A percentile compares a stretch with the other conserved stretches of the same genome.
Evolutionary conservation across 2,329 filamentous ascomycete species (phyloP).

Genomic region (Akanthomyces lecanii): DNA sequence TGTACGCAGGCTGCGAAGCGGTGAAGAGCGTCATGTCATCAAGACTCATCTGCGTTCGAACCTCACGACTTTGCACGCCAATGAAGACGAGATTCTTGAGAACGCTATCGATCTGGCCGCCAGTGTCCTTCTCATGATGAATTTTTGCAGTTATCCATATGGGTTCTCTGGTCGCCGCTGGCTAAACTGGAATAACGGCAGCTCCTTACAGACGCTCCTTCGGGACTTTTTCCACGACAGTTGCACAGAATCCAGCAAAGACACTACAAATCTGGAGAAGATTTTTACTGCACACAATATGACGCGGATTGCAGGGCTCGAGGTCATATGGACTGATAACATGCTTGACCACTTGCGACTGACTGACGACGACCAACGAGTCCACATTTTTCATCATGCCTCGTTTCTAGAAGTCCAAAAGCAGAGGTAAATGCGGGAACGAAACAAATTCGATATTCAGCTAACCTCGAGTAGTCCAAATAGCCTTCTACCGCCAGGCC

Average conservation of each 20-base stretch:
- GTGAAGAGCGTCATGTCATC: not conserved
- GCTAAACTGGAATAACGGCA: not conserved
- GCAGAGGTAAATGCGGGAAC: slow-evolving; percentile 13
- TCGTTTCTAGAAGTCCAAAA: slow-evolving; percentile 32
- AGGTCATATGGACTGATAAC: slow-evolving; percentile 35
- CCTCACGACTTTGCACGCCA: not conserved
- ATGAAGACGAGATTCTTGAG: not conserved
- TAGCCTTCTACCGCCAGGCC: slow-evolving; percentile 26
- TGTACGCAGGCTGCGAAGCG: not conserved
- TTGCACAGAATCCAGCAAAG: not conserved
- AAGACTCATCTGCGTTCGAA: not conserved
- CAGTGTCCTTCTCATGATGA: not conserved
- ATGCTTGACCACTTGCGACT: slow-evolving; percentile 38
- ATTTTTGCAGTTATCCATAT: not conserved
- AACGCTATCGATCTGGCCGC: not conserved
- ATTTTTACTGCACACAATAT: slow-evolving; percentile 15
- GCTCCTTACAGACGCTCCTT: not conserved
- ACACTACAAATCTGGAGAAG: slow-evolving; percentile 1
- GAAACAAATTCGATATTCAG: not conserved
- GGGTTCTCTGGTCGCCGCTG: not conserved
- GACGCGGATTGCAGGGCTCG: slow-evolving; percentile 32
- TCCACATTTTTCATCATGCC: slow-evolving; percentile 38
- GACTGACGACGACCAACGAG: slow-evolving; percentile 33
- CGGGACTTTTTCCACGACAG: not conserved
- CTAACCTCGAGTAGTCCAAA: slow-evolving; percentile 6